These are phyloP conservation scores for Stemphylium vesicarium DNA, from an alignment of 2,329 filamentous ascomycete genomes.

Conservation along the genomic window DNA sequence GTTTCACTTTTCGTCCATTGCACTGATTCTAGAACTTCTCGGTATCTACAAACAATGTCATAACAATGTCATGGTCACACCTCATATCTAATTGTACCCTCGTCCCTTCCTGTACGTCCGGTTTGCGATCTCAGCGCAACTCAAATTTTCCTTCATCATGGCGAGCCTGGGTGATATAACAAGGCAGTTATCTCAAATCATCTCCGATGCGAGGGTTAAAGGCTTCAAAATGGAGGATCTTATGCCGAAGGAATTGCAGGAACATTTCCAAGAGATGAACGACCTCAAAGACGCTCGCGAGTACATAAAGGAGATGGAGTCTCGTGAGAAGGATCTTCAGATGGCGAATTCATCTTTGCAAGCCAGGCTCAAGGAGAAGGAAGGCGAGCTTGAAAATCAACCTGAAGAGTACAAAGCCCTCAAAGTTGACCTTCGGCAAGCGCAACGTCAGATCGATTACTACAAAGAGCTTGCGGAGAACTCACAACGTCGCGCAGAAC, in stretches of 20 bases:
- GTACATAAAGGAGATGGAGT: conserved; percentile 24
- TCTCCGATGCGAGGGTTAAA: conserved; percentile 16
- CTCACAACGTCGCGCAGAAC: conserved; percentile 14
- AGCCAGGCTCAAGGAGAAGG: conserved; percentile 19
- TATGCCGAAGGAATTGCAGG: conserved; percentile 18
- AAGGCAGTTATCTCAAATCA: conserved; percentile 20
- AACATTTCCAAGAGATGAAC: conserved; percentile 13
- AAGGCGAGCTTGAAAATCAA: conserved; percentile 21
- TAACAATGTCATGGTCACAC: not conserved
- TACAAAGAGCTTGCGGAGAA: conserved; percentile 18
- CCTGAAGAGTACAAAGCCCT: conserved; percentile 21
- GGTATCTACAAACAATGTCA: not conserved
- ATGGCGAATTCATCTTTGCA: conserved; percentile 10
- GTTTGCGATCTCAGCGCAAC: not conserved
- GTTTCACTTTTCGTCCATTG: not conserved
- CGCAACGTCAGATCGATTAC: conserved; percentile 13
- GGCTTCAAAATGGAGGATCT: conserved; percentile 23
- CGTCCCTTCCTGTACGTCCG: not conserved
- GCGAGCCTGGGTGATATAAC: conserved; percentile 18
- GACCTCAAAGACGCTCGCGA: conserved; percentile 23
- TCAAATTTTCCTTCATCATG: conserved; percentile 8
- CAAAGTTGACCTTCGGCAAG: conserved; percentile 26
- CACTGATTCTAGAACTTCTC: too few relatives aligned
- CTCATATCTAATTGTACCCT: not conserved
- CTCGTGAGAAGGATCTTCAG: conserved; percentile 15